These are phyloP conservation scores for Graphilbum fragrans DNA, from an alignment of 2,329 filamentous ascomycete species.

Conservation along the genomic window DNA sequence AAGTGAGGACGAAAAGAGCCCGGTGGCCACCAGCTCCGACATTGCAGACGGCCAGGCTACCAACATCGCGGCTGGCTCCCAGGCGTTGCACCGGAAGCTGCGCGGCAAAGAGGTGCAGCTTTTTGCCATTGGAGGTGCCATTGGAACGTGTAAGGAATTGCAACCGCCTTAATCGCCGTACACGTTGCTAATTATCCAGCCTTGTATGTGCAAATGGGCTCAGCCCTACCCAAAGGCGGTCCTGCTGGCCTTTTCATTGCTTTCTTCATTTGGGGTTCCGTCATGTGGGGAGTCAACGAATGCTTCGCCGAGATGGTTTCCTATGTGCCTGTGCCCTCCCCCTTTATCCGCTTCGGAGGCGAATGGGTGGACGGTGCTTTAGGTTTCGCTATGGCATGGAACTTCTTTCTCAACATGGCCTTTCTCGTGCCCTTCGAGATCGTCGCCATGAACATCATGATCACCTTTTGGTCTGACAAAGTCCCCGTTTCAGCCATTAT, in stretches of 20 bases:
- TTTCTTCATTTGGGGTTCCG: constrained; percentile 42
- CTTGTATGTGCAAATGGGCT: constrained; percentile 47
- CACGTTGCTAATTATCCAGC: constrained; percentile 16
- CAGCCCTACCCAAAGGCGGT: constrained; percentile 44
- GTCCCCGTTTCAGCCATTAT: constrained; percentile 23
- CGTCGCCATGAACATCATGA: constrained; percentile 45
- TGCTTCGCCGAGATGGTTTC: constrained; percentile 65
- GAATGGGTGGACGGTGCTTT: constrained; percentile 27
- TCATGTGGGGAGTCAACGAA: constrained; percentile 43
- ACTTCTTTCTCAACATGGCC: constrained; percentile 36
- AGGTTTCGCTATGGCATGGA: constrained; percentile 35
- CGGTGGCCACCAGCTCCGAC: not conserved
- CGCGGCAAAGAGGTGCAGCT: constrained; percentile 16
- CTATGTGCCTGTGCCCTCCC: constrained; percentile 63
- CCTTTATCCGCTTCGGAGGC: constrained; percentile 58
- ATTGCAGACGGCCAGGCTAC: constrained; percentile 1
- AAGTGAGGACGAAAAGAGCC: not conserved
- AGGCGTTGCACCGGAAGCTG: constrained; percentile 8
- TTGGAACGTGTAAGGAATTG: constrained; percentile 35
- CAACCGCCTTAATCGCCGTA: not conserved
- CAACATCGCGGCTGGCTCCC: constrained; percentile 3
- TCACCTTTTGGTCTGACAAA: constrained; percentile 39
- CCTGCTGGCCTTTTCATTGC: constrained; percentile 46
- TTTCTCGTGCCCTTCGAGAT: constrained; percentile 36
- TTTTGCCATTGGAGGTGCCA: constrained; percentile 46